These are phyloP conservation scores for Pezicula radicicola DNA, from an alignment of 2,329 filamentous ascomycete genomes.

Conservation along the genomic window DNA sequence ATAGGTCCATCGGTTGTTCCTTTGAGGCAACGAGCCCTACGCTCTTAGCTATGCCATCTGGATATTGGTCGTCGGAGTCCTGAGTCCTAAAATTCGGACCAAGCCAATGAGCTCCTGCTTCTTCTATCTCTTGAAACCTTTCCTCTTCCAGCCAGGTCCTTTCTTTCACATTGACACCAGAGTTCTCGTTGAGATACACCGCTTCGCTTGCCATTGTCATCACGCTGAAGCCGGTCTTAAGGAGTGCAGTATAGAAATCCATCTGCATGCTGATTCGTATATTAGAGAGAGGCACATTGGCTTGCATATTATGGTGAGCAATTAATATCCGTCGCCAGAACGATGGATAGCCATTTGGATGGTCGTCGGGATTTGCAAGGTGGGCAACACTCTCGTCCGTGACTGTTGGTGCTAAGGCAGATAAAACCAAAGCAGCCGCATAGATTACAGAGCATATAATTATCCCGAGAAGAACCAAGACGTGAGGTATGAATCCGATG, in stretches of 20 bases:
- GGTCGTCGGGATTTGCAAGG: constrained; percentile 36
- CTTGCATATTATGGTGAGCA: constrained; percentile 88
- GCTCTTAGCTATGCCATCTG: constrained; percentile 22
- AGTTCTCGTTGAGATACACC: constrained; percentile 91
- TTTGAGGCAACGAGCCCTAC: constrained; percentile 25
- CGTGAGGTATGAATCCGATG: constrained; percentile 89
- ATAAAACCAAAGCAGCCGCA: constrained; percentile 69
- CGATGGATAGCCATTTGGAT: constrained; percentile 32
- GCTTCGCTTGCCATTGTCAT: constrained; percentile 93
- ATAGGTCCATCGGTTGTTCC: constrained; percentile 26
- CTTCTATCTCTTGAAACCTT: constrained; percentile 72
- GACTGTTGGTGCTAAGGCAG: constrained; percentile 54
- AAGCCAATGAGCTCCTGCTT: constrained; percentile 31
- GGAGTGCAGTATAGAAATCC: constrained; percentile 90
- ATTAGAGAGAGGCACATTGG: constrained; percentile 79
- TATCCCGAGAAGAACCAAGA: constrained; percentile 83
- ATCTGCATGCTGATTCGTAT: constrained; percentile 81
- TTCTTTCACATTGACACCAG: constrained; percentile 65
- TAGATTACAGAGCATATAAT: constrained; percentile 75
- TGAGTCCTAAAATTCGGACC: constrained; percentile 26
- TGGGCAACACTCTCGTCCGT: constrained; percentile 7
- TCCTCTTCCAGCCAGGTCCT: constrained; percentile 94
- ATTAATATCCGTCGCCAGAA: constrained; percentile 60
- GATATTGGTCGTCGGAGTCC: constrained; percentile 16
- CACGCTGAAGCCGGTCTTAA: constrained; percentile 82